phyloP scores from a whole-genome alignment of 2,329 filamentous ascomycete species.

The Atkinsonella texensis region DNA sequence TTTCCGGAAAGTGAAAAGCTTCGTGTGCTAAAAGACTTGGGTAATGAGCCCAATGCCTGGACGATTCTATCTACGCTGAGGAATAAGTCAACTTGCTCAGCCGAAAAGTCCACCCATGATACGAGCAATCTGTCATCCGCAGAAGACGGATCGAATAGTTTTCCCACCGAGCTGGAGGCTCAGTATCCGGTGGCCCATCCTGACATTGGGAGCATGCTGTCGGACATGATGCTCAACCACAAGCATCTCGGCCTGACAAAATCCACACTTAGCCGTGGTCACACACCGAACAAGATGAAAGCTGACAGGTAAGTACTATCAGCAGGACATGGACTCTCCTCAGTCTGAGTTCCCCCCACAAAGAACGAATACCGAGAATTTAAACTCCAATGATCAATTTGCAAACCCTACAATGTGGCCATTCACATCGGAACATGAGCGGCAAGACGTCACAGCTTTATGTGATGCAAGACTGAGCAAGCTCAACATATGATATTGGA shows the following conservation, averaged over 20 bases:
- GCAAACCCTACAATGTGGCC: background rate
- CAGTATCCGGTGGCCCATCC: constrained; percentile 15
- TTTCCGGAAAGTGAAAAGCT: constrained; percentile 10
- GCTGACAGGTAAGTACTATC: background rate
- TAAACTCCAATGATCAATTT: background rate
- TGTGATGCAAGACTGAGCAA: constrained; percentile 17
- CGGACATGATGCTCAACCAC: background rate
- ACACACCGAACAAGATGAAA: background rate
- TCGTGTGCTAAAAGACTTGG: constrained; percentile 11
- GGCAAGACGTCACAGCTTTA: background rate
- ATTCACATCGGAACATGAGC: too few species aligned
- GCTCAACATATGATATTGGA: constrained; percentile 20
- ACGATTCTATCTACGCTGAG: constrained; percentile 12
- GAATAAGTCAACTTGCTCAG: background rate
- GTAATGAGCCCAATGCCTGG: constrained; percentile 11
- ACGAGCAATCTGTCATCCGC: background rate
- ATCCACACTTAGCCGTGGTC: background rate
- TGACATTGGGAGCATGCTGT: background rate
- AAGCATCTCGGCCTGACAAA: background rate
- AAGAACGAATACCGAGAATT: background rate
- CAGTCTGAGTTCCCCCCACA: background rate
- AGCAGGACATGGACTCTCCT: too few species aligned
- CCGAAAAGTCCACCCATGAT: background rate
- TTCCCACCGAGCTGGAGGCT: constrained; percentile 15
- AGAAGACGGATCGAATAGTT: background rate